A percentile compares a stretch with the other conserved stretches of the same genome.
Evolutionary conservation across 208 protist genomes (phyloP).

Genomic region (Naegleria gruberi): DNA sequence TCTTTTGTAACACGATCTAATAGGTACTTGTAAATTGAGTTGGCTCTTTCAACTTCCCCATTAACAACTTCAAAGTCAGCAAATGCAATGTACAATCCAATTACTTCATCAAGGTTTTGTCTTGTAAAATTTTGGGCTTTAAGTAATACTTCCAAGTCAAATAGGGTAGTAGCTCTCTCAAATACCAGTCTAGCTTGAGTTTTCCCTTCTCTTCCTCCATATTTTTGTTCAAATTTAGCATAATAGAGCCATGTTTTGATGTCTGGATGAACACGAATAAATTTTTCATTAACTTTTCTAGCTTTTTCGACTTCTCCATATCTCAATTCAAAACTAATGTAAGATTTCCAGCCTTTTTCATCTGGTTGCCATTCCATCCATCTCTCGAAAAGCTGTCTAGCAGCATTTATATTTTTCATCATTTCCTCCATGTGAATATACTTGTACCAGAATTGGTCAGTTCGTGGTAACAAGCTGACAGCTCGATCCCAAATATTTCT

Average conservation of each 20-base stretch:
- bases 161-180: slow-evolving; percentile 27
- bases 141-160: slow-evolving; percentile 31
- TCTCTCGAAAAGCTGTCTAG: slow-evolving; percentile 84
- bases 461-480: slow-evolving; percentile 82
- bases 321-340: slow-evolving; percentile 78
- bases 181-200: slow-evolving; percentile 31
- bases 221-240: slow-evolving; percentile 65
- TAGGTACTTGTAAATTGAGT: slow-evolving; percentile 74
- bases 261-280: slow-evolving; percentile 55
- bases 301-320: slow-evolving; percentile 34
- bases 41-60: slow-evolving; percentile 58
- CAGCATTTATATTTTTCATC: slow-evolving; percentile 68
- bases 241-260: slow-evolving; percentile 73
- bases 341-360: slow-evolving; percentile 78
- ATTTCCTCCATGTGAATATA: slow-evolving; percentile 82
- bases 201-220: slow-evolving; percentile 30
- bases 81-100: slow-evolving; percentile 64
- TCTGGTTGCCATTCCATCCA: slow-evolving; percentile 86
- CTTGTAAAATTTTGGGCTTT: not conserved
- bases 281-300: slow-evolving; percentile 34
- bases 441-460: slow-evolving; percentile 92
- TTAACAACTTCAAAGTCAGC: slow-evolving; percentile 68
- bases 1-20: slow-evolving; percentile 53
- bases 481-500: slow-evolving; percentile 93
- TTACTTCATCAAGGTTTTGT: slow-evolving; percentile 23